Evolutionary conservation across 371 early-diverging fungal genomes (phyloP).

Genomic region (Mucor plumbeus): DNA sequence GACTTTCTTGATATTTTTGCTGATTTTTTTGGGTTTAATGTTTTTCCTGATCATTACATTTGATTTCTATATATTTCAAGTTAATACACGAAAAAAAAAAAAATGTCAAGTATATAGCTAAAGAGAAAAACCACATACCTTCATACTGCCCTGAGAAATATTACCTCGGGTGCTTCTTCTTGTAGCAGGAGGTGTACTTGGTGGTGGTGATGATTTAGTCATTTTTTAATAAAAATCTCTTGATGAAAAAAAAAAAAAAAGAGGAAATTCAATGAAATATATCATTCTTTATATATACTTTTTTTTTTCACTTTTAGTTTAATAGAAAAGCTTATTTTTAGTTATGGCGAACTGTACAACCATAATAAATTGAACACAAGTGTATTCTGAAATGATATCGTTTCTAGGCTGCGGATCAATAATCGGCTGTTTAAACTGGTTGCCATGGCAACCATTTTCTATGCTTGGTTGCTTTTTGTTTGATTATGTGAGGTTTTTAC

Average conservation of each 20-base stretch:
- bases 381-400: neutral
- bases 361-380: neutral
- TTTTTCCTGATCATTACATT: neutral
- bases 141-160: neutral
- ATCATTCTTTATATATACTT: neutral
- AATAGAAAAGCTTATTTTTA: neutral
- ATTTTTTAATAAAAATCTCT: neutral
- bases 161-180: neutral
- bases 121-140: neutral
- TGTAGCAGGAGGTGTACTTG: neutral
- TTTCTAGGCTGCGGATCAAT: neutral
- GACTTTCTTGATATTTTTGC: constrained; percentile 5
- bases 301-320: neutral
- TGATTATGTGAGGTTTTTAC: too few species aligned
- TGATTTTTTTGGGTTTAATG: neutral
- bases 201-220: constrained; percentile 4
- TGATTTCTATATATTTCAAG: neutral
- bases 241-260: neutral
- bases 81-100: neutral
- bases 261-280: neutral
- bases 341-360: neutral
- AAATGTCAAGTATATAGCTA: neutral
- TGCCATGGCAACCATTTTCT: constrained; percentile 4
- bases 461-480: neutral
- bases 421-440: neutral